These are phyloP conservation scores for Metschnikowia anglica DNA, from an alignment of 805 yeast species.

Conservation along the genomic window DNA sequence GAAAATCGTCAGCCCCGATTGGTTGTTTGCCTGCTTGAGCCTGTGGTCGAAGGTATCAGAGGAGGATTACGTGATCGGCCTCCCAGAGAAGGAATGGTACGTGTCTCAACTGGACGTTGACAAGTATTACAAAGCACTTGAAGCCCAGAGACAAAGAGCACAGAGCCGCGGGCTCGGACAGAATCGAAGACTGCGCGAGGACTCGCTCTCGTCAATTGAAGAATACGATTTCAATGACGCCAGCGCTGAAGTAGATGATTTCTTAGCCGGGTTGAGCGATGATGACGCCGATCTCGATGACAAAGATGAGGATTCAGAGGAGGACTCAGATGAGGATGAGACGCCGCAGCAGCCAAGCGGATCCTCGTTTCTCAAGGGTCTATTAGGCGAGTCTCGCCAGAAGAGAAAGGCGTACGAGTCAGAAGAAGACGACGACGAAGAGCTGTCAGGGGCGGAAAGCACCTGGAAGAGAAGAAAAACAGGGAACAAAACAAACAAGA, in stretches of 20 bases:
- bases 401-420: constrained; percentile 21
- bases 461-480: constrained; percentile 10
- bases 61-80: constrained; percentile 51
- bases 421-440: constrained; percentile 25
- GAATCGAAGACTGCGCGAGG: constrained; percentile 34
- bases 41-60: constrained; percentile 74
- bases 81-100: constrained; percentile 44
- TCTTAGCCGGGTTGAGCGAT: constrained; percentile 45
- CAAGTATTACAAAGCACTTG: constrained; percentile 38
- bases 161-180: constrained; percentile 9
- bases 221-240: constrained; percentile 44
- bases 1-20: constrained; percentile 83
- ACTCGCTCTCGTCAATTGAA: constrained; percentile 31
- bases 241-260: constrained; percentile 47
- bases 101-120: constrained; percentile 47
- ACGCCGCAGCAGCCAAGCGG: constrained; percentile 11
- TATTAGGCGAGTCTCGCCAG: constrained; percentile 21
- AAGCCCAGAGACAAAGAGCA: constrained; percentile 21
- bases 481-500: constrained; percentile 3
- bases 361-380: constrained; percentile 28
- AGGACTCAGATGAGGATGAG: constrained; percentile 20
- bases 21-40: constrained; percentile 86
- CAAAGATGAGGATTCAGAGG: constrained; percentile 27
- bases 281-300: constrained; percentile 38
- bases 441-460: not conserved